Conservation (phyloP, 768 basidiomycete species). For the Rhodotorula sphaerocarpa region DNA sequence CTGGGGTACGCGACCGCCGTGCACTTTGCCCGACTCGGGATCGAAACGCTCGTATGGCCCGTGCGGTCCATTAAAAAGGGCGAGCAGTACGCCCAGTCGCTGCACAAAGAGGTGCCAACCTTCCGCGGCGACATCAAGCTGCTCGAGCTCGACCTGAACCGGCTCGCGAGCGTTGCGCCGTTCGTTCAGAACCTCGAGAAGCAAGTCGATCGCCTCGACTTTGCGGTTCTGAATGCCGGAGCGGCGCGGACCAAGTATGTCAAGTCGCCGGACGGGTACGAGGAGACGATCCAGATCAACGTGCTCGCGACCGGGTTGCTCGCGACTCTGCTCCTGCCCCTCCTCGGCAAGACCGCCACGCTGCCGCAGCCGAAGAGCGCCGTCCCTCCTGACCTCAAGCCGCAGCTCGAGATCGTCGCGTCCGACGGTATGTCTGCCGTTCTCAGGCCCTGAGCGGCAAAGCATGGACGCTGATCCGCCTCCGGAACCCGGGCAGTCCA, state of each 20-base stretch:
- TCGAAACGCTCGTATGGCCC: background rate
- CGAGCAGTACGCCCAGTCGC: background rate
- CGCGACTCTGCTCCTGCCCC: background rate
- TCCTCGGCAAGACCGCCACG: background rate
- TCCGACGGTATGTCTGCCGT: background rate
- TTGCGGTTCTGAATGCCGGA: background rate
- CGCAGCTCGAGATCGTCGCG: background rate
- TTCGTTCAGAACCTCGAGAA: background rate
- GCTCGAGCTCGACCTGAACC: background rate
- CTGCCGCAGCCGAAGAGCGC: background rate
- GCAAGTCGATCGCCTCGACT: background rate
- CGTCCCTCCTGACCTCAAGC: background rate
- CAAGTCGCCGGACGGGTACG: background rate
- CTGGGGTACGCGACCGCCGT: background rate
- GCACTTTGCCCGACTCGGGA: background rate
- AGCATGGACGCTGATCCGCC: too few relatives aligned
- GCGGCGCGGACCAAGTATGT: background rate
- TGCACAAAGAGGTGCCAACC: background rate
- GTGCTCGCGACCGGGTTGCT: background rate
- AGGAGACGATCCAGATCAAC: background rate
- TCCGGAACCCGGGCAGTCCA: background rate
- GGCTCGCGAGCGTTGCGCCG: background rate
- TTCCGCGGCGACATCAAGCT: conserved; percentile 2
- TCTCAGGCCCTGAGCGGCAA: background rate
- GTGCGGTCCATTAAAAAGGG: background rate